Evolutionary conservation across 768 basidiomycete species (phyloP).

Genomic region (Xerocomus potaroensis): DNA sequence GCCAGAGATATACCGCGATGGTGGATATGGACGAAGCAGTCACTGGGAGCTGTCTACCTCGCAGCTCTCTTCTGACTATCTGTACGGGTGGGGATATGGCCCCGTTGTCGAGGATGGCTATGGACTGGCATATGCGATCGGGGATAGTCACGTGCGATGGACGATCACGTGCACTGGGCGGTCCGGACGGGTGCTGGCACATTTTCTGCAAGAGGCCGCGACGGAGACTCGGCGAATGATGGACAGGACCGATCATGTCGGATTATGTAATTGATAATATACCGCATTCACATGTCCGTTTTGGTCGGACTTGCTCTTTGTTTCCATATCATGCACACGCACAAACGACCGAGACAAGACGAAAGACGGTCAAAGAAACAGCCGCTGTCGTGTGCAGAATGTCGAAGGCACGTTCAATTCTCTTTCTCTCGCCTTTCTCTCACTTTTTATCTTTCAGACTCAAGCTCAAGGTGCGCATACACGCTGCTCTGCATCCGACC

Average conservation of each 20-base stretch:
- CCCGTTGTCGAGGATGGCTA: conserved; percentile 92
- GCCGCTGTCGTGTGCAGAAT: conserved; percentile 61
- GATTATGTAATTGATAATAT: conserved; percentile 28
- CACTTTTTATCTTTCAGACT: conserved; percentile 26
- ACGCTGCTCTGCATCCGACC: no score
- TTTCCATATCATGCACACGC: conserved; percentile 21
- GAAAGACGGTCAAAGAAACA: conserved; percentile 31
- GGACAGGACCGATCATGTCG: conserved; percentile 32
- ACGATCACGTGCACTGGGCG: conserved; percentile 75
- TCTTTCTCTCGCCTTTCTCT: neutral
- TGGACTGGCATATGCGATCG: conserved; percentile 88
- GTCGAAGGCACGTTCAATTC: conserved; percentile 44
- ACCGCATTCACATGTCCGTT: conserved; percentile 21
- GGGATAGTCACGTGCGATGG: conserved; percentile 81
- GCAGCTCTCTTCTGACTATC: conserved; percentile 72
- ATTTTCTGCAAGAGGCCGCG: conserved; percentile 77
- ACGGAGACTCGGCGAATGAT: conserved; percentile 74
- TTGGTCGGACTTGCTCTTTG: conserved; percentile 20
- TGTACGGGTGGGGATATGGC: conserved; percentile 97
- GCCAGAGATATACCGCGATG: conserved; percentile 74
- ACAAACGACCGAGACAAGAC: conserved; percentile 45
- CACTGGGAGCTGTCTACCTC: conserved; percentile 96
- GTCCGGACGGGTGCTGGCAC: conserved; percentile 49
- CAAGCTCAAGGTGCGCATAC: conserved; percentile 56
- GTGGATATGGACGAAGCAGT: conserved; percentile 59